Conservation (phyloP, 2,329 filamentous ascomycete species). For the Verticillium albo-atrum region DNA sequence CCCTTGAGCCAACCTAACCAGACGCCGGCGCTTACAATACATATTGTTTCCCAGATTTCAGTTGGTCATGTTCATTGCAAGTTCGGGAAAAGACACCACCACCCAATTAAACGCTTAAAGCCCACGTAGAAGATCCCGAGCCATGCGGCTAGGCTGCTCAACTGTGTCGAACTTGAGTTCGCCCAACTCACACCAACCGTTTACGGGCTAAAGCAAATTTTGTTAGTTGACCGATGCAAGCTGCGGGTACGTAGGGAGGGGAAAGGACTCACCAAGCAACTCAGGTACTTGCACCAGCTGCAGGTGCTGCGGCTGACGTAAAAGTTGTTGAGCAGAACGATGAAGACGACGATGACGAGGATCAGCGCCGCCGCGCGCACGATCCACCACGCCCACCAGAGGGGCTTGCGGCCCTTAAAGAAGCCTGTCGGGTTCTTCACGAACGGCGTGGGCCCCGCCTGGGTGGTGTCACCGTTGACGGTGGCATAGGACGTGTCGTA, state of each 20-base stretch:
- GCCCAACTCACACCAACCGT: conserved; percentile 60
- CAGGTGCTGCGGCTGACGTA: conserved; percentile 75
- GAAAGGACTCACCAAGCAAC: conserved; percentile 71
- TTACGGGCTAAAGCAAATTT: conserved; percentile 46
- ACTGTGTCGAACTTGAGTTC: conserved; percentile 11
- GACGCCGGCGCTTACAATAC: neutral
- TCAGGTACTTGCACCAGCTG: conserved; percentile 91
- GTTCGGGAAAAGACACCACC: neutral
- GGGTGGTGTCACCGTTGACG: conserved; percentile 48
- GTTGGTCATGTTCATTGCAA: neutral
- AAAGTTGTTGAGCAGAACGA: conserved; percentile 85
- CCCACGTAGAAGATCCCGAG: neutral
- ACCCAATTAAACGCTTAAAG: neutral
- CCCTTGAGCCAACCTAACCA: neutral
- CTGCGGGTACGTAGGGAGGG: neutral
- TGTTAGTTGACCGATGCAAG: conserved; percentile 15
- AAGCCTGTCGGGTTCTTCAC: conserved; percentile 66
- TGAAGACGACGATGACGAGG: conserved; percentile 78
- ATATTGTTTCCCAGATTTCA: neutral
- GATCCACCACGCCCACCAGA: conserved; percentile 99
- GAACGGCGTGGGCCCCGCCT: conserved; percentile 45
- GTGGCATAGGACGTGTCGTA: conserved; percentile 67
- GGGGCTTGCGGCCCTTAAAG: conserved; percentile 85
- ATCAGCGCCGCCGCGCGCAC: conserved; percentile 74
- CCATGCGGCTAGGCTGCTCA: neutral